These are phyloP conservation scores for Huntiella bhutanensis DNA, from an alignment of 2,329 filamentous ascomycete species.

Conservation along the genomic window DNA sequence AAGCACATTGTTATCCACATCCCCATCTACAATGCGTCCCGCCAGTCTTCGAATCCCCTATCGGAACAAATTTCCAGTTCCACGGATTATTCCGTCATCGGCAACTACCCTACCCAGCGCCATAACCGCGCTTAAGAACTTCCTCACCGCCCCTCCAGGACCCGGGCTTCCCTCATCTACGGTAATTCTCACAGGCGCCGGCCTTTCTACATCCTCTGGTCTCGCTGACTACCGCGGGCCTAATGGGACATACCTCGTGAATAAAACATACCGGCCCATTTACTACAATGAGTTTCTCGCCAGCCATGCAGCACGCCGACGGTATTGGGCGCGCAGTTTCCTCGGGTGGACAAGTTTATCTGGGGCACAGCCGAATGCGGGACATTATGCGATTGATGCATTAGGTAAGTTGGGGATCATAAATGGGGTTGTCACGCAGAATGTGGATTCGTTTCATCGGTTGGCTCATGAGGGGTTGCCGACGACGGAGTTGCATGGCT, in stretches of 20 bases:
- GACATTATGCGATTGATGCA: slow-evolving; percentile 58
- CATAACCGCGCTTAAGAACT: slow-evolving; percentile 55
- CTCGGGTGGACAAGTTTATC: slow-evolving; percentile 74
- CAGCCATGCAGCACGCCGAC: slow-evolving; percentile 66
- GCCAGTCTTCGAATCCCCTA: slow-evolving; percentile 78
- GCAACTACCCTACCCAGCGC: slow-evolving; percentile 55
- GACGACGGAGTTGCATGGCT: slow-evolving; percentile 80
- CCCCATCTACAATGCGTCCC: slow-evolving; percentile 34
- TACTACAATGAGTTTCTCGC: slow-evolving; percentile 80
- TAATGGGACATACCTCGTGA: slow-evolving; percentile 82
- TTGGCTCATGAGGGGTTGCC: slow-evolving; percentile 53
- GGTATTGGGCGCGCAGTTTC: slow-evolving; percentile 93
- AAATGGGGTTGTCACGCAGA: slow-evolving; percentile 71
- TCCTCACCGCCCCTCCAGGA: slow-evolving; percentile 46
- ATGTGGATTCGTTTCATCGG: slow-evolving; percentile 87
- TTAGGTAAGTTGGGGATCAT: slow-evolving; percentile 56
- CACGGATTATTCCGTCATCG: slow-evolving; percentile 52
- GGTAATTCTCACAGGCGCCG: slow-evolving; percentile 54
- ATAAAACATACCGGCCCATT: slow-evolving; percentile 76
- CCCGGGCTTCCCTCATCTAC: slow-evolving; percentile 24
- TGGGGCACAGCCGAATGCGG: slow-evolving; percentile 59
- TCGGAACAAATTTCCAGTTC: slow-evolving; percentile 60
- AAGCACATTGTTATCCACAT: neutral
- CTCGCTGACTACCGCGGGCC: slow-evolving; percentile 81
- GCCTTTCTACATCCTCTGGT: slow-evolving; percentile 82